These are phyloP conservation scores for Zygnema circumcarinatum DNA, from an alignment of 139 green algal species.

Conservation along the genomic window DNA sequence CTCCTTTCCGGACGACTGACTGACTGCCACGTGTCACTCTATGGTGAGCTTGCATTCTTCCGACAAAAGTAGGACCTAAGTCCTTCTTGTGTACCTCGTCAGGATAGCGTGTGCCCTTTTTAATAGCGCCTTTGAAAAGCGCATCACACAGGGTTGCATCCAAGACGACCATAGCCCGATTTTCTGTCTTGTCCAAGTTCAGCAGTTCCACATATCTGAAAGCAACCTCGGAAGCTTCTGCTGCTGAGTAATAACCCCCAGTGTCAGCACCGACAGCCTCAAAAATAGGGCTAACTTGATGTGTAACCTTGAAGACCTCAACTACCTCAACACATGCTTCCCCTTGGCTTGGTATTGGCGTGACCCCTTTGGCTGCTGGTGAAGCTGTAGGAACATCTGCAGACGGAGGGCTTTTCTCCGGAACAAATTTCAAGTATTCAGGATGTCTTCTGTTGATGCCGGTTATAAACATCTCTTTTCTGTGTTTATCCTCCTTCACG, in stretches of 20 bases:
- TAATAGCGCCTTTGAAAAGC: constrained; percentile 56
- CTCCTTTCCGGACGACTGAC: constrained; percentile 44
- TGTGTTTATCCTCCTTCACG: constrained; percentile 60
- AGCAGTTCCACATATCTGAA: constrained; percentile 23
- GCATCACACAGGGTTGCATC: constrained; percentile 55
- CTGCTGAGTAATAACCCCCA: constrained; percentile 16
- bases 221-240: constrained; percentile 16
- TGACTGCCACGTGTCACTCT: constrained; percentile 36
- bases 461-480: constrained; percentile 51
- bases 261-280: constrained; percentile 23
- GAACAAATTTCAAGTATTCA: constrained; percentile 36
- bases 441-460: constrained; percentile 42
- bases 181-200: constrained; percentile 24
- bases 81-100: constrained; percentile 37
- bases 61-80: constrained; percentile 26
- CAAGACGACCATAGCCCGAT: constrained; percentile 35
- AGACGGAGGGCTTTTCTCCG: constrained; percentile 5
- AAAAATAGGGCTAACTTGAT: constrained; percentile 43
- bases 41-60: constrained; percentile 57
- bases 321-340: constrained; percentile 30
- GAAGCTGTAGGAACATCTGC: not conserved
- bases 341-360: too few species aligned
- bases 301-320: constrained; percentile 45
- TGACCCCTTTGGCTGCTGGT: not conserved
- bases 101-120: constrained; percentile 55